These are phyloP conservation scores for Acorus calamus DNA, from an alignment of 106 monocot genomes.

Conservation along the genomic window DNA sequence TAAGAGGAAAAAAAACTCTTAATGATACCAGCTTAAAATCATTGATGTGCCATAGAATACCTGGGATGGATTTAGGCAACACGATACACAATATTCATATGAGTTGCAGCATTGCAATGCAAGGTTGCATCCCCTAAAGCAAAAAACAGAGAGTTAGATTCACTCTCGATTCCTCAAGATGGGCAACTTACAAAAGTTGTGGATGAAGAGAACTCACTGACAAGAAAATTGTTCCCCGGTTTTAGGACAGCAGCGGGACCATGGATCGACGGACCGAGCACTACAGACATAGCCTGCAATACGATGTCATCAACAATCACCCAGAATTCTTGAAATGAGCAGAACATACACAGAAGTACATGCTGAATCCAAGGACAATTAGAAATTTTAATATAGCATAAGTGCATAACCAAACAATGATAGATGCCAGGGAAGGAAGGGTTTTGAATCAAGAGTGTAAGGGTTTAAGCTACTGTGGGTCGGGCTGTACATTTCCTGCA, in stretches of 20 bases:
- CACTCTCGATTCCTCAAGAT: conserved; percentile 7
- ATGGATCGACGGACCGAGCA: conserved; percentile 47
- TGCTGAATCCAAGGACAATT: neutral
- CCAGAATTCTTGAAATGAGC: neutral
- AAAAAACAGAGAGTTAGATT: neutral
- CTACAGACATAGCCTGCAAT: conserved; percentile 76
- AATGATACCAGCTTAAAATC: too few relatives aligned
- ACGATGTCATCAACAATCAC: conserved; percentile 3
- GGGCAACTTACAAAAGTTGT: neutral
- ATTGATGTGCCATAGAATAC: conserved; percentile 12
- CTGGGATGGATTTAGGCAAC: conserved; percentile 81
- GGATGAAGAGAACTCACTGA: conserved; percentile 43
- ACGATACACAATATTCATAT: conserved; percentile 95
- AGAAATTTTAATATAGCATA: too few relatives aligned
- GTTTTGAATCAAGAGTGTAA: too few relatives aligned
- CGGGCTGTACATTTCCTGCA: too few relatives aligned
- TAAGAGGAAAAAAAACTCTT: too few relatives aligned
- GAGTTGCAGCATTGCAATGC: conserved; percentile 76
- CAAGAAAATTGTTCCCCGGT: conserved; percentile 68
- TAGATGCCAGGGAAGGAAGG: too few relatives aligned
- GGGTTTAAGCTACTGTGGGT: too few relatives aligned
- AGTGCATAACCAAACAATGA: too few relatives aligned
- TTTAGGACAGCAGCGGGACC: conserved; percentile 66
- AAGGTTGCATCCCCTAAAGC: conserved; percentile 80
- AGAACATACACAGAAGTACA: neutral